Base-by-base conservation (phyloP, 345 rosid species). In the Durio zibethinus region DNA sequence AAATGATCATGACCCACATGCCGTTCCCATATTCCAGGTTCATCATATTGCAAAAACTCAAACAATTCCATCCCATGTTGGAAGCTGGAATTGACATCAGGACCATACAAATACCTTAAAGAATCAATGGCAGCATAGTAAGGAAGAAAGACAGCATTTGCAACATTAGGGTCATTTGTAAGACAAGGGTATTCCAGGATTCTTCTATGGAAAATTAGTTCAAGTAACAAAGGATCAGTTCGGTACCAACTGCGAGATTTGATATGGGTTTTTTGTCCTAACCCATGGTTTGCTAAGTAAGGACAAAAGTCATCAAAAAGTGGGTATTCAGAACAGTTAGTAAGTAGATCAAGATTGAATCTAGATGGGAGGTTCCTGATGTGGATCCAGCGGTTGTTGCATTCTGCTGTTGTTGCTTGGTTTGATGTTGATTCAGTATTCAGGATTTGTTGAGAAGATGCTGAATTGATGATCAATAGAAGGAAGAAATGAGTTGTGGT, bases 141-240 rank as follows among this genome's bases (percentile, higher is more conserved):
- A 66, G 99, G 98, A 57, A 93, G 86, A 68, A 82, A 96, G 21
- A 96, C 50, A 23, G 97, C 98, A 74, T 85, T 75, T 6, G 99
- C 98, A 45, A 80, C 83, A 57, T 74, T 43, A 43, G 98, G 97
- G 80, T 96, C 96, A 62, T 86, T 77, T 3, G 99, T 86, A 25
- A 96, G 84, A 77, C 99, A 92, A 4, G 95, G 98, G 80, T 91
- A 93, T 57, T 93, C 97, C 20, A 93, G 89, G 78, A 96, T 86
- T 73, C 99, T 80, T 29, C 94, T 89, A 75, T 96, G 99, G 88
- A 93, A 93, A 27, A 85, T 42, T 62, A 92, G 91, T 84, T 96
- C 99, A 21, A 96, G 90, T 75, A 91, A 77, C 18, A 85, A 80
- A 21, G 91, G 88, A 83, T 96, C 97, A 76, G 98, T 85, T 33